A percentile compares a stretch with the other conserved stretches of the same genome.
Evolutionary conservation across 164 flowering plant genomes (phyloP).

Genomic region (Vitis rotundifolia): DNA sequence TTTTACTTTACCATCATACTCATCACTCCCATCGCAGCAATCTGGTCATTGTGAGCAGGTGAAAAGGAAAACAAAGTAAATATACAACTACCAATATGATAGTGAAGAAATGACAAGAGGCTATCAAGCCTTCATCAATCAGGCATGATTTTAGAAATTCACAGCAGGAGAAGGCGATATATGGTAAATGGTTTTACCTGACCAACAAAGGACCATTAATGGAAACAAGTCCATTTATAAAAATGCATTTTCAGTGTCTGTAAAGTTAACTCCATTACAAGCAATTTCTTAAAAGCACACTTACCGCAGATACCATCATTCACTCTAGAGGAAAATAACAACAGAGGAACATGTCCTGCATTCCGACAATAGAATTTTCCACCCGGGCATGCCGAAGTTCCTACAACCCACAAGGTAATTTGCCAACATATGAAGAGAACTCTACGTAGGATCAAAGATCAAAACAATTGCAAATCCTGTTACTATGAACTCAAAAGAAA

Average conservation of each 20-base stretch:
- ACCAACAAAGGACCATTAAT: no score
- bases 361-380: conserved; percentile 83
- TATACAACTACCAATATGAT: not conserved
- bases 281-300: conserved; percentile 9
- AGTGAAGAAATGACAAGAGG: not conserved
- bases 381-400: conserved; percentile 91
- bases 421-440: not conserved
- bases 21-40: conserved; percentile 99
- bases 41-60: conserved; percentile 43
- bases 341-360: conserved; percentile 69
- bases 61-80: not conserved
- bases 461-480: no score
- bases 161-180: no score
- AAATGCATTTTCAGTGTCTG: no score
- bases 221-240: no score
- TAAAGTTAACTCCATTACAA: not conserved
- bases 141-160: not conserved
- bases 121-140: not conserved
- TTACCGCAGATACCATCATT: conserved; percentile 97
- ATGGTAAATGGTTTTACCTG: no score
- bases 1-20: conserved; percentile 71
- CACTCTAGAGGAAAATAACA: conserved; percentile 79
- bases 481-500: no score
- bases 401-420: conserved; percentile 36
- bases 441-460: no score